A percentile compares a stretch with the other conserved stretches of the same genome.
Evolutionary conservation across 495 filamentous ascomycete genomes (phyloP).

Genomic region (Penicillium egyptiacum): DNA sequence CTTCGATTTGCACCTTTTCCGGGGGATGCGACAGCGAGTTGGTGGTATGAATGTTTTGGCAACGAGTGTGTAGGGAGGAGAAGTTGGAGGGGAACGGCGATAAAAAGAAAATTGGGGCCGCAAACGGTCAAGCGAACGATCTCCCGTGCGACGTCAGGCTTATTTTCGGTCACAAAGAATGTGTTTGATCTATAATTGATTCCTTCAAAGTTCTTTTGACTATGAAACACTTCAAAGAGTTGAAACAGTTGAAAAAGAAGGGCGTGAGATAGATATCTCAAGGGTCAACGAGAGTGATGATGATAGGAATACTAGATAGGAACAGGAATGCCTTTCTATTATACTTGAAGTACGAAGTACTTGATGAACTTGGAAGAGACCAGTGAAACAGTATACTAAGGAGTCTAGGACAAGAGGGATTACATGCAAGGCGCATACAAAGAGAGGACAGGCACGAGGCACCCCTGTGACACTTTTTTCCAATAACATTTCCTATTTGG

Average conservation of each 20-base stretch:
- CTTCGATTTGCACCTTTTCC: conserved; percentile 29
- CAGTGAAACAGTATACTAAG: conserved; percentile 27
- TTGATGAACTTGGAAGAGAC: conserved; percentile 1
- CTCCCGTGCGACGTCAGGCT: conserved; percentile 21
- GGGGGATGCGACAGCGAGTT: conserved; percentile 31
- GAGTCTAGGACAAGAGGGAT: conserved; percentile 17
- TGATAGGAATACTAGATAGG: conserved; percentile 7
- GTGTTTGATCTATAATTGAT: background rate
- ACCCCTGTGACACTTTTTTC: conserved; percentile 26
- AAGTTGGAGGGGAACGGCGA: conserved; percentile 26
- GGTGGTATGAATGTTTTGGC: conserved; percentile 14
- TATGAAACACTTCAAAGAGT: background rate
- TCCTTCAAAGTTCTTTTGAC: background rate
- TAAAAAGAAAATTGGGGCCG: conserved; percentile 31
- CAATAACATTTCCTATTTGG: conserved; percentile 26
- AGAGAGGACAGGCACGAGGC: conserved; percentile 19
- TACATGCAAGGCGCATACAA: conserved; percentile 9
- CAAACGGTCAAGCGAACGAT: conserved; percentile 35
- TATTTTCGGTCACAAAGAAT: conserved; percentile 11
- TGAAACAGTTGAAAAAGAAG: conserved; percentile 1
- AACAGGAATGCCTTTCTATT: conserved; percentile 16
- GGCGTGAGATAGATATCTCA: conserved; percentile 2
- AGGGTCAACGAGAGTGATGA: conserved; percentile 14
- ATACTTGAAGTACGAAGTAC: conserved; percentile 4
- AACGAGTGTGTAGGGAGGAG: conserved; percentile 26